Base-by-base conservation (phyloP, 225 moss, liverwort and hornwort genomes). In the Marchantia polymorpha region DNA sequence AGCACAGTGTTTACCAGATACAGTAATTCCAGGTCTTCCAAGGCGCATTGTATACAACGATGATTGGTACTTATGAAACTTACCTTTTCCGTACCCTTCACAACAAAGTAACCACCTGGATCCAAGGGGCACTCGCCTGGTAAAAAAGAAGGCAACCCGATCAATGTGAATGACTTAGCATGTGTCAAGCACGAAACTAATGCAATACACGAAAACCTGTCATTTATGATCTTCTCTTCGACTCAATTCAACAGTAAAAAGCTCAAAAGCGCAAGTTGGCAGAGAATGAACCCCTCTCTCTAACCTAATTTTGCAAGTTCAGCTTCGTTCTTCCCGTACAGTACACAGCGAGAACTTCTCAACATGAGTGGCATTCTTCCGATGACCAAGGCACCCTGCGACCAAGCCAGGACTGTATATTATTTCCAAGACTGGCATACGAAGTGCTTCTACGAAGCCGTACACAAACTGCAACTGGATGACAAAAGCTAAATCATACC, bases 321-420 rank as follows among this genome's bases (percentile, higher is more conserved):
- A 70, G 90, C 81, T 81, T 99, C 99, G 69, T 86, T 95, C 85
- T 95, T 99, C 77, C 99, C 95, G 61, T 88, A 86, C 48, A 99
- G 99, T 29, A 95, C 87, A 89, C 99, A 99, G 25, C 95, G 93
- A 83, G 91, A 99, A 85, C 99, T 95, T 82, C 99, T 88, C 84
- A 99, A 87, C 99, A 99, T 99, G 64, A 99, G 81, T 26, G 99
- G 99, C 99, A 99, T 99, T 82, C 93, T 94, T 55, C 99, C 99
- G 49, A 99, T 91, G 58, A 85, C 84, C 58, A 99, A 88, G 50
- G 93, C 95, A 73, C 95, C 95, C 95, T 99, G 86, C 58, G 75
- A 73, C 64, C 79, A 83, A 73, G 52, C 15, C n/a, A 73, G 12
- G 11, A 73, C n/a, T 20, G 14, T 1, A 54, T 0, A 6, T 73